phyloP scores from a whole-genome alignment of 164 flowering plant genomes.

The Kalanchoe fedtschenkoi region DNA sequence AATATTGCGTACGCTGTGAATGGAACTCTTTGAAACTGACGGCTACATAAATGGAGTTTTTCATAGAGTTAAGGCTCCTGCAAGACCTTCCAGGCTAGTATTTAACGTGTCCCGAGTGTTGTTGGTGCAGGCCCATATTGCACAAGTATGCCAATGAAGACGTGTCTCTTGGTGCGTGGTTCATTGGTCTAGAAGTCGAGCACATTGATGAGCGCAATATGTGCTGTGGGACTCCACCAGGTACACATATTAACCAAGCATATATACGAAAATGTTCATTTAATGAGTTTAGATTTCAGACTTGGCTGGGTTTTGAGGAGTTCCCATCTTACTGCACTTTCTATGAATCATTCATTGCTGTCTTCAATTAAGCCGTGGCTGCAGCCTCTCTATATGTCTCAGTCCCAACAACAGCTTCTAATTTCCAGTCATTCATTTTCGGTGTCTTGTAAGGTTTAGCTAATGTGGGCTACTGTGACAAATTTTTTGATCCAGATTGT shows the following conservation, averaged over 20 bases:
- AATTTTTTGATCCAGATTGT: slow-evolving; percentile 42
- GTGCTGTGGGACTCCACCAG: slow-evolving; percentile 94
- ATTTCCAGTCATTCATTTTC: neutral
- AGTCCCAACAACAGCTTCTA: too few relatives aligned
- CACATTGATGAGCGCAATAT: slow-evolving; percentile 75
- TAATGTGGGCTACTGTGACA: neutral
- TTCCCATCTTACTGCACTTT: too few relatives aligned
- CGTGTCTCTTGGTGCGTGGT: slow-evolving; percentile 88
- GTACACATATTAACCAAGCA: slow-evolving; percentile 19
- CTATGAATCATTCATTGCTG: too few relatives aligned
- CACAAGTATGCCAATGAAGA: slow-evolving; percentile 92
- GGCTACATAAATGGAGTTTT: neutral
- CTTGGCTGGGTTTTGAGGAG: neutral
- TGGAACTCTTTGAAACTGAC: neutral
- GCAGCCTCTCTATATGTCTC: too few relatives aligned
- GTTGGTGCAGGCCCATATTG: slow-evolving; percentile 52
- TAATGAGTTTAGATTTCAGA: neutral
- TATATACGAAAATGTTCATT: neutral
- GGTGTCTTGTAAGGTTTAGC: neutral
- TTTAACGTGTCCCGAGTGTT: slow-evolving; percentile 9
- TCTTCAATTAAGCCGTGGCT: too few relatives aligned
- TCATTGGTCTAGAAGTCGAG: slow-evolving; percentile 83
- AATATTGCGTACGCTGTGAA: too few relatives aligned
- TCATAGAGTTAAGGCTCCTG: neutral
- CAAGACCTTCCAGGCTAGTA: neutral